These are phyloP conservation scores for Penicillium soppii DNA, from an alignment of 495 filamentous ascomycete species.

Conservation along the genomic window DNA sequence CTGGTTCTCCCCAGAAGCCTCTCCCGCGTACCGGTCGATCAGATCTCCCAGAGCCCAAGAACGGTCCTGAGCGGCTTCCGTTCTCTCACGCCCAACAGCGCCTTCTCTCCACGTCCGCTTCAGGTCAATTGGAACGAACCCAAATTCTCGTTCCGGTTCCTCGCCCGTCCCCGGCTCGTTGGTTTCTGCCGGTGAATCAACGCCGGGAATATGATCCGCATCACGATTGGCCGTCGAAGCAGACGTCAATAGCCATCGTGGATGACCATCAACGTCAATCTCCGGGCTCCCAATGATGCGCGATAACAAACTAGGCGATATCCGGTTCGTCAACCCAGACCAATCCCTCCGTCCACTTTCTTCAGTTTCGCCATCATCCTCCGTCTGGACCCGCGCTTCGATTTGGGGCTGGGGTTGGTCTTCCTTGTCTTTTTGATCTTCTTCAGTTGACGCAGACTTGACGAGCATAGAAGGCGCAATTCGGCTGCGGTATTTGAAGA, in stretches of 20 bases:
- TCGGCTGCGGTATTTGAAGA: constrained; percentile 45
- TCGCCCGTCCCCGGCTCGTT: constrained; percentile 5
- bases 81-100: constrained; percentile 69
- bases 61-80: constrained; percentile 67
- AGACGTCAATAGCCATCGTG: constrained; percentile 47
- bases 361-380: constrained; percentile 31
- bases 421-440: not conserved
- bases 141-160: constrained; percentile 42
- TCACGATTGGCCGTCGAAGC: constrained; percentile 45
- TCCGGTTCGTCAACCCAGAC: constrained; percentile 37
- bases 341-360: constrained; percentile 39
- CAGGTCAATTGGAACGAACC: constrained; percentile 48
- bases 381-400: constrained; percentile 9
- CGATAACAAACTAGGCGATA: constrained; percentile 37
- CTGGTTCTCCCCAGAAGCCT: constrained; percentile 31
- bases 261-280: constrained; percentile 37
- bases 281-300: constrained; percentile 39
- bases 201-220: constrained; percentile 50
- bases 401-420: not conserved
- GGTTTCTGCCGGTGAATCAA: constrained; percentile 22
- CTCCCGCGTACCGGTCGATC: constrained; percentile 33
- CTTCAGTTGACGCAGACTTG: not conserved
- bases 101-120: constrained; percentile 67
- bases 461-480: constrained; percentile 28
- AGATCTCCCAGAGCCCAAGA: constrained; percentile 66